Evolutionary conservation across 441 rosid genomes (phyloP).

Genomic region (Adansonia rubrostipa): DNA sequence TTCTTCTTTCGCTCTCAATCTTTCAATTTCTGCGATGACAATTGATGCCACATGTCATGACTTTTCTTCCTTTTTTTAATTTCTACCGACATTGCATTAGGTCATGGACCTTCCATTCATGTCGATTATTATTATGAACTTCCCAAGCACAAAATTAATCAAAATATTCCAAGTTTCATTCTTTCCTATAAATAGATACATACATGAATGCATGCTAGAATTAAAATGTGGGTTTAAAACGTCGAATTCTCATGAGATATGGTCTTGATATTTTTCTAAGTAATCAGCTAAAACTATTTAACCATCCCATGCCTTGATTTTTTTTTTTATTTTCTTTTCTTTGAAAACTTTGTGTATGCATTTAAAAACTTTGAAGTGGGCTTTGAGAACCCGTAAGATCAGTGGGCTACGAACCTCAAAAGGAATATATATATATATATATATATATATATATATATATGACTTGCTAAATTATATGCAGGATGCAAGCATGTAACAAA

Average conservation of each 20-base stretch:
- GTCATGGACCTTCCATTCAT: not conserved
- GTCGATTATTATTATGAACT: not conserved
- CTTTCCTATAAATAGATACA: not conserved
- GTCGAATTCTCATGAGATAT: not conserved
- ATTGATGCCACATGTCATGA: constrained; percentile 31
- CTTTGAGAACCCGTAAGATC: not conserved
- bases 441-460: too few relatives aligned
- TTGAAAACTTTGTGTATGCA: too few relatives aligned
- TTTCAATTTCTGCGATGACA: constrained; percentile 12
- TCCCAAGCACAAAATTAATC: not conserved
- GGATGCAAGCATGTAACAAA: not conserved
- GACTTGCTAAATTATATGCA: not conserved
- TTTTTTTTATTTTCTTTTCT: too few relatives aligned
- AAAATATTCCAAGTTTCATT: not conserved
- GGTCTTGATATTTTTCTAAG: not conserved
- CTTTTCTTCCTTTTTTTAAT: constrained; percentile 20
- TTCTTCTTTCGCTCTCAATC: constrained; percentile 16
- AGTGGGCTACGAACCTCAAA: not conserved
- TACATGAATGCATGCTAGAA: not conserved
- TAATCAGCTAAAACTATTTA: not conserved
- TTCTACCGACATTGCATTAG: constrained; percentile 19
- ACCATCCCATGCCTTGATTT: not conserved
- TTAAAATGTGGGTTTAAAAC: not conserved
- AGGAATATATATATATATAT: too few relatives aligned
- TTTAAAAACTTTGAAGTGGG: not conserved